These are phyloP conservation scores for Acanthamoeba polyphaga DNA, from an alignment of 208 protist genomes.

Conservation along the genomic window DNA sequence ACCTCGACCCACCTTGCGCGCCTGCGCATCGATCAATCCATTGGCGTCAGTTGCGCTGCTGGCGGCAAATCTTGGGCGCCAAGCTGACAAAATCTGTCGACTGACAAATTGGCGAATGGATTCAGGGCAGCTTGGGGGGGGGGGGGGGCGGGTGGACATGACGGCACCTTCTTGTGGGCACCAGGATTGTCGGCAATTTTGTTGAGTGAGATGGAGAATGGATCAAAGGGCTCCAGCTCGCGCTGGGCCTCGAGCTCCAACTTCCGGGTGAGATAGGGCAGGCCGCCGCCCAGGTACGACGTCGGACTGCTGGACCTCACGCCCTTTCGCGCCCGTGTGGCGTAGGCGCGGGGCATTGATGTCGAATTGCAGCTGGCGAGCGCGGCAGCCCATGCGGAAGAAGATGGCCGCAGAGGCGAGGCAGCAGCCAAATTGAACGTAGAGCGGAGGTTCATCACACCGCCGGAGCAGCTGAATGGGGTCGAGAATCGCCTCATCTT, in stretches of 20 bases:
- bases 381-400: too few species aligned
- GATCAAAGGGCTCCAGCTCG: not conserved
- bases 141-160: too few species aligned
- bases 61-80: too few species aligned
- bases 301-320: not conserved
- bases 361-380: too few species aligned
- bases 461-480: too few species aligned
- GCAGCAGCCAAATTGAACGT: too few species aligned
- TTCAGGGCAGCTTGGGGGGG: not conserved
- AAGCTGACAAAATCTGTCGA: not conserved
- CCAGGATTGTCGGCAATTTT: slow-evolving; percentile 48
- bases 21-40: not conserved
- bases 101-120: not conserved
- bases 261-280: not conserved
- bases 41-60: too few species aligned
- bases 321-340: slow-evolving; percentile 6
- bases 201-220: slow-evolving; percentile 21
- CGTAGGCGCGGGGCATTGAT: not conserved
- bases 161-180: slow-evolving; percentile 59
- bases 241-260: not conserved
- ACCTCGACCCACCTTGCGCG: slow-evolving; percentile 50
- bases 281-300: not conserved
- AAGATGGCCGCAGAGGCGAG: too few species aligned
- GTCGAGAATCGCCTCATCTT: too few species aligned
- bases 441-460: too few species aligned